Conservation (phyloP, 23 red algal species). For the Porphyridium purpureum region DNA sequence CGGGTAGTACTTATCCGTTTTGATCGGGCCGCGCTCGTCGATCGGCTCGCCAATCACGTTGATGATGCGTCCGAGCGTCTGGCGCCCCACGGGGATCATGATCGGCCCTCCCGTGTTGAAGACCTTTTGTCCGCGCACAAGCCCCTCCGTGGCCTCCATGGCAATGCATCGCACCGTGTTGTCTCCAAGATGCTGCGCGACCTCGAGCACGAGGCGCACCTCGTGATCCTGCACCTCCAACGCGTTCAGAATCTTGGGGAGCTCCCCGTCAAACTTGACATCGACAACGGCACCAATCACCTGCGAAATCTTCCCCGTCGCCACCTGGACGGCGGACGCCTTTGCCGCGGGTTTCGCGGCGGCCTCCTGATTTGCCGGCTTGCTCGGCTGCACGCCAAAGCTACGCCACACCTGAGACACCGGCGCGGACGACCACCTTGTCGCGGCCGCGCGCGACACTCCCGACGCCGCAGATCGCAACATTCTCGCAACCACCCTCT, state of each 20-base stretch:
- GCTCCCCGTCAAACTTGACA: slow-evolving; percentile 76
- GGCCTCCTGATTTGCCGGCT: too few species aligned
- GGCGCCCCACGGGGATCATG: slow-evolving; percentile 84
- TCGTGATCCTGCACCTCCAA: slow-evolving; percentile 88
- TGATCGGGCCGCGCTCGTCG: slow-evolving; percentile 92
- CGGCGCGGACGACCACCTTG: too few species aligned
- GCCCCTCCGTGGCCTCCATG: slow-evolving; percentile 99
- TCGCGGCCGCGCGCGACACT: too few species aligned
- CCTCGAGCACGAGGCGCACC: slow-evolving; percentile 88
- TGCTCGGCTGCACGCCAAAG: too few species aligned
- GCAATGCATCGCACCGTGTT: slow-evolving; percentile 94
- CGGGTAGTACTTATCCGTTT: slow-evolving; percentile 89
- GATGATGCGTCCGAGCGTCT: slow-evolving; percentile 96
- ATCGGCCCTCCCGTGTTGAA: slow-evolving; percentile 79
- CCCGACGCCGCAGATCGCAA: too few species aligned
- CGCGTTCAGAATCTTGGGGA: slow-evolving; percentile 88
- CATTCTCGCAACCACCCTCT: too few species aligned
- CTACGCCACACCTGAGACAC: too few species aligned
- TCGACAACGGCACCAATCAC: slow-evolving; percentile 98
- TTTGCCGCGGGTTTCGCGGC: too few species aligned
- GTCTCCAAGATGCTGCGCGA: slow-evolving; percentile 96
- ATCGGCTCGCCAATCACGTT: slow-evolving; percentile 99
- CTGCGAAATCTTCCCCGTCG: slow-evolving; percentile 88
- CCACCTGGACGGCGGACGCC: too few species aligned
- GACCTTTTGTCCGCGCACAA: slow-evolving; percentile 90